Evolutionary conservation across 2,329 filamentous ascomycete species (phyloP).

Genomic region (Didymella pinodella): DNA sequence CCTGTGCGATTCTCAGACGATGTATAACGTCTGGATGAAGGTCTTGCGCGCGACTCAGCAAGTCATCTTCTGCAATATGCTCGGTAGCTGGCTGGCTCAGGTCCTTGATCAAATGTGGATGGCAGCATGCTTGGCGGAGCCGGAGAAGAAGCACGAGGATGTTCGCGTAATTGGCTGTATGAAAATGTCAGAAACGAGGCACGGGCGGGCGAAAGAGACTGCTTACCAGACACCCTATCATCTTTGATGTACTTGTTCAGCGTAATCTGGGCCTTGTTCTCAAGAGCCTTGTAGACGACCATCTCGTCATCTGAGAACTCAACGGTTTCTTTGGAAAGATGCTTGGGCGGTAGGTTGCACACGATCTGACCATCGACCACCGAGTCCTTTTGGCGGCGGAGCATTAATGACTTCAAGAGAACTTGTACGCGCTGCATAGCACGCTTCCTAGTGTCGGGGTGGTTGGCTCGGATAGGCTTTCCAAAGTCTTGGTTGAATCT

Average conservation of each 20-base stretch:
- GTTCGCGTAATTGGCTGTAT: conserved; percentile 71
- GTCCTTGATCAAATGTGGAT: conserved; percentile 75
- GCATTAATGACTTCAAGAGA: conserved; percentile 79
- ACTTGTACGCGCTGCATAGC: conserved; percentile 77
- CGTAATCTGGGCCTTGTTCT: conserved; percentile 69
- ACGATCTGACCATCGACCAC: conserved; percentile 81
- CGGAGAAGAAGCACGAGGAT: conserved; percentile 81
- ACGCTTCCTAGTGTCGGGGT: conserved; percentile 41
- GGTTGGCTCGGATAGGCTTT: conserved; percentile 54
- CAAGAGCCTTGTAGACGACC: conserved; percentile 71
- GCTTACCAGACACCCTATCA: conserved; percentile 66
- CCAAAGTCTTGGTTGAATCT: conserved; percentile 68
- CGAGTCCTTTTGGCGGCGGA: conserved; percentile 83
- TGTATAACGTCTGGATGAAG: conserved; percentile 68
- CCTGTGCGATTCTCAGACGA: conserved; percentile 68
- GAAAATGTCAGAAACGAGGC: conserved; percentile 5
- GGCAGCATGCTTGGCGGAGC: conserved; percentile 81
- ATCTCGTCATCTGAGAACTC: conserved; percentile 72
- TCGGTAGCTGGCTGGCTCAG: conserved; percentile 71
- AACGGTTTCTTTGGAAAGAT: conserved; percentile 67
- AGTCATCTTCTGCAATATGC: conserved; percentile 60
- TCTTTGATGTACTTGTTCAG: conserved; percentile 80
- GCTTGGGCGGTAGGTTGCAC: conserved; percentile 71
- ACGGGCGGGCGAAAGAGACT: background rate
- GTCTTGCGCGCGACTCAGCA: conserved; percentile 68